Percentiles rank a stretch among this genome's conserved stretches.
Evolutionary conservation across 2,329 filamentous ascomycete genomes (phyloP).

Genomic region (Moelleriella libera): DNA sequence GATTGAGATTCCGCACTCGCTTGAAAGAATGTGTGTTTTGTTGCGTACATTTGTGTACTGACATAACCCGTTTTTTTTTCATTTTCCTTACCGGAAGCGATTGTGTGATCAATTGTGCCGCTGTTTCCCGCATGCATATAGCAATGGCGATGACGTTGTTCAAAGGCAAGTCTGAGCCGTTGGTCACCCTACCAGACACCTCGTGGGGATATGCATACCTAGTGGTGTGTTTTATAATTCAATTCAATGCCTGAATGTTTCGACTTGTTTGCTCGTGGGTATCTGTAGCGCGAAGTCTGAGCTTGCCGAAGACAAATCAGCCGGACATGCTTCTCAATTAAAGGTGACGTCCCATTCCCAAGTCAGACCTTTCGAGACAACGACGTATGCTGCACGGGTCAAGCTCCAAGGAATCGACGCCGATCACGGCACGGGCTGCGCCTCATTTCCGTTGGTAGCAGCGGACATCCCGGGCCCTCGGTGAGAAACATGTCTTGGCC

Average conservation of each 20-base stretch:
- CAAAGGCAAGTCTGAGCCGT: constrained; percentile 1
- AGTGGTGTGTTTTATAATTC: too few species aligned
- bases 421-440: neutral
- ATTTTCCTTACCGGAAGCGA: neutral
- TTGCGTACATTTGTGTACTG: constrained; percentile 9
- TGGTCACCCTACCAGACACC: too few species aligned
- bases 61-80: constrained; percentile 26
- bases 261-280: too few species aligned
- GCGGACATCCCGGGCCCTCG: too few species aligned
- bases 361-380: neutral
- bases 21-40: constrained; percentile 31
- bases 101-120: neutral
- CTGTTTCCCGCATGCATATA: neutral
- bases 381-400: too few species aligned
- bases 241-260: too few species aligned
- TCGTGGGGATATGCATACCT: too few species aligned
- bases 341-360: too few species aligned
- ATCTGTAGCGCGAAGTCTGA: too few species aligned
- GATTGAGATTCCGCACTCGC: constrained; percentile 3
- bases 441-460: neutral
- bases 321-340: too few species aligned
- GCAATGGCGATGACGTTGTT: neutral
- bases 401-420: neutral
- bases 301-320: too few species aligned
- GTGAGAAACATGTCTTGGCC: too few species aligned